Evolutionary conservation across 371 early-diverging fungal genomes (phyloP).

Genomic region (Mucor lusitanicus): DNA sequence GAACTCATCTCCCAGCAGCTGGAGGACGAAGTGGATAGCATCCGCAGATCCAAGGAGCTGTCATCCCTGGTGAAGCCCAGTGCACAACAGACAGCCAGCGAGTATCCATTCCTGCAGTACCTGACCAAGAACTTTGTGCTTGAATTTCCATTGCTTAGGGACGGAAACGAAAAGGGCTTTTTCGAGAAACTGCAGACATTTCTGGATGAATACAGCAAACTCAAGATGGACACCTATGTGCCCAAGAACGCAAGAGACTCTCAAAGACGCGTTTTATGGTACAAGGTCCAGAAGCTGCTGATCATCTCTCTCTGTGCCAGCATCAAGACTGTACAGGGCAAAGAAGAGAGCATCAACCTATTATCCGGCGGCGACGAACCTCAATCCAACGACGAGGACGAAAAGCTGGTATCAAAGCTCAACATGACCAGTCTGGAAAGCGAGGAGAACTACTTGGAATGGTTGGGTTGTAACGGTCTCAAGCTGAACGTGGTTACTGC

Average conservation of each 20-base stretch:
- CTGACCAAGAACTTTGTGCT: conserved; percentile 33
- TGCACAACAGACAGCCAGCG: background rate
- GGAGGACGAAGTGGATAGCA: conserved; percentile 6
- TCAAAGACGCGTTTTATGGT: conserved; percentile 36
- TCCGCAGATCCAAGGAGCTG: conserved; percentile 1
- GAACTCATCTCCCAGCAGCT: conserved; percentile 26
- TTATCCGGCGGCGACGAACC: background rate
- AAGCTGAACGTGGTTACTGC: conserved; percentile 24
- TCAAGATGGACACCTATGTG: conserved; percentile 32
- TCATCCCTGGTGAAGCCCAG: background rate
- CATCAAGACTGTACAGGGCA: conserved; percentile 44
- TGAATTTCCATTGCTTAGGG: conserved; percentile 45
- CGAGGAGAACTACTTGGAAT: conserved; percentile 25
- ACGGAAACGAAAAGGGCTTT: conserved; percentile 29
- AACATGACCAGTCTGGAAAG: conserved; percentile 16
- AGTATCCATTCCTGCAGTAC: conserved; percentile 38
- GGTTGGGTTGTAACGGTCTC: conserved; percentile 33
- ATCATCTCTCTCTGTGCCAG: conserved; percentile 37
- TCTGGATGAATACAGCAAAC: conserved; percentile 35
- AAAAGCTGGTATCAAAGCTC: conserved; percentile 10
- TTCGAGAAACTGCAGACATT: conserved; percentile 39
- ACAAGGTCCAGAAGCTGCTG: conserved; percentile 40
- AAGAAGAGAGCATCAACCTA: conserved; percentile 40
- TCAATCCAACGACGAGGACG: conserved; percentile 3
- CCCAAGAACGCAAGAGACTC: conserved; percentile 31